Evolutionary conservation across 2,329 filamentous ascomycete species (phyloP).

Genomic region (Sporothrix humicola): DNA sequence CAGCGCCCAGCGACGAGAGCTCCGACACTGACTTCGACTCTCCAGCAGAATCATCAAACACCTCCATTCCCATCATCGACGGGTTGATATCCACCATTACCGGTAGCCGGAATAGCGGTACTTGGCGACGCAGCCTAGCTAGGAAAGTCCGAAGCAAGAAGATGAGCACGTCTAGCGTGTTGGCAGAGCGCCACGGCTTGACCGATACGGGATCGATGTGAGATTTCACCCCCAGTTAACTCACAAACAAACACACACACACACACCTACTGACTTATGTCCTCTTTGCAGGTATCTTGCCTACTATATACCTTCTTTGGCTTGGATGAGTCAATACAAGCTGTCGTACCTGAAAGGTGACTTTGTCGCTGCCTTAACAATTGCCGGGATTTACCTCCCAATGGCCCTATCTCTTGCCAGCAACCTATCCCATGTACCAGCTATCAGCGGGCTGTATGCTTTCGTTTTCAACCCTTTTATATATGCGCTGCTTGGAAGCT

Average conservation of each 20-base stretch:
- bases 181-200: conserved; percentile 75
- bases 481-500: conserved; percentile 89
- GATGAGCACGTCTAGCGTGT: conserved; percentile 72
- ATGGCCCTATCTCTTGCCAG: conserved; percentile 94
- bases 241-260: not conserved
- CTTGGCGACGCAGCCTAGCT: conserved; percentile 57
- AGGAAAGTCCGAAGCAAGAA: conserved; percentile 55
- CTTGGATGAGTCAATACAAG: conserved; percentile 88
- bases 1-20: conserved; percentile 46
- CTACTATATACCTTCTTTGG: conserved; percentile 91
- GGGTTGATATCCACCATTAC: conserved; percentile 48
- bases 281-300: conserved; percentile 71
- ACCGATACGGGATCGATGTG: conserved; percentile 77
- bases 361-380: conserved; percentile 85
- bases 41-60: conserved; percentile 44
- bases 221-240: conserved; percentile 40
- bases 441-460: conserved; percentile 91
- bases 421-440: conserved; percentile 89
- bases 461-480: conserved; percentile 92
- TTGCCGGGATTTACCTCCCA: conserved; percentile 97
- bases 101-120: conserved; percentile 46
- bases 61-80: conserved; percentile 48
- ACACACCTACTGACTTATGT: conserved; percentile 14
- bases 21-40: conserved; percentile 45
- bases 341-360: conserved; percentile 84